Percentiles rank a stretch among this genome's conserved stretches.
These are phyloP conservation scores for Trapa bicornis DNA, from an alignment of 345 rosid species.

Conservation along the genomic window DNA sequence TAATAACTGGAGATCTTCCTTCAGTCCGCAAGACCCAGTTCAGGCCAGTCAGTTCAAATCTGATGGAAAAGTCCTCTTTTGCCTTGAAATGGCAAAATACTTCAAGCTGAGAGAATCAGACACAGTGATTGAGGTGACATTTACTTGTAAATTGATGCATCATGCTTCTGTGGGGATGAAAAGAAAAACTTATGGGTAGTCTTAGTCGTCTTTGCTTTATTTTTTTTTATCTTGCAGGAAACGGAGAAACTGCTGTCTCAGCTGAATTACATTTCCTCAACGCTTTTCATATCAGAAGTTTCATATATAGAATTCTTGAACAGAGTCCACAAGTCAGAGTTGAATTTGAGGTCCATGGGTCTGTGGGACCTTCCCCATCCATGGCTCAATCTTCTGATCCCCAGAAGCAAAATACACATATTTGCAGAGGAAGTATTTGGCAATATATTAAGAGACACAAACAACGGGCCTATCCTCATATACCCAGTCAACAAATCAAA, in stretches of 20 bases:
- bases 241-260: constrained; percentile 37
- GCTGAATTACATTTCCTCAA: constrained; percentile 56
- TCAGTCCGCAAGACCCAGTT: constrained; percentile 63
- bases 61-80: constrained; percentile 64
- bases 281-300: constrained; percentile 65
- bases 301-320: constrained; percentile 71
- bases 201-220: not conserved
- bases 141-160: constrained; percentile 1
- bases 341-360: constrained; percentile 68
- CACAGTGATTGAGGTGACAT: constrained; percentile 39
- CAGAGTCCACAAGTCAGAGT: constrained; percentile 81
- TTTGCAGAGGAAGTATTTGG: constrained; percentile 76
- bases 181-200: not conserved
- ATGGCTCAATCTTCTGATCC: constrained; percentile 91
- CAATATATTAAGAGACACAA: constrained; percentile 57
- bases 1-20: constrained; percentile 77
- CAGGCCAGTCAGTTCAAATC: constrained; percentile 71
- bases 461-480: constrained; percentile 88
- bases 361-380: constrained; percentile 98
- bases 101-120: constrained; percentile 29
- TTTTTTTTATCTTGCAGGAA: constrained; percentile 42
- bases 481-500: constrained; percentile 89
- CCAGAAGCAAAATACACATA: constrained; percentile 48
- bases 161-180: not conserved
- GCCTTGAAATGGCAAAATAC: constrained; percentile 85